Conservation (phyloP, 257 asterid genomes). For the Petrea volubilis region DNA sequence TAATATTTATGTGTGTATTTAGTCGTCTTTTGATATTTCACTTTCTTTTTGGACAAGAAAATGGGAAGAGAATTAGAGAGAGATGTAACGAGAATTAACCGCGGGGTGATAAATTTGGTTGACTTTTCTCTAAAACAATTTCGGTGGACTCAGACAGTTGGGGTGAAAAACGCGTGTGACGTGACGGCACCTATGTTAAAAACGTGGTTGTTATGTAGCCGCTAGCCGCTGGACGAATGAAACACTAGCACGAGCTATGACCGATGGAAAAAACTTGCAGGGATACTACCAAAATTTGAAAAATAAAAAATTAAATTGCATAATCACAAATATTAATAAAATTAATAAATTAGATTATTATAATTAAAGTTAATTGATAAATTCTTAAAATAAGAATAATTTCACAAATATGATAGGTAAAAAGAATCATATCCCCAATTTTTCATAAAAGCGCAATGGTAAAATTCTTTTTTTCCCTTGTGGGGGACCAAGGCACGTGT, state of each 20-base stretch:
- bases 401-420: too few species aligned
- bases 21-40: background rate
- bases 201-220: background rate
- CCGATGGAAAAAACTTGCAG: too few species aligned
- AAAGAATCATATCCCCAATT: too few species aligned
- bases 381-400: too few species aligned
- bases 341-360: too few species aligned
- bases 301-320: too few species aligned
- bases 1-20: background rate
- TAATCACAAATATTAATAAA: too few species aligned
- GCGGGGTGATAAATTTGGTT: conserved; percentile 12
- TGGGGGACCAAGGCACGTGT: too few species aligned
- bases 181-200: background rate
- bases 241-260: background rate
- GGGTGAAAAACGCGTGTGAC: background rate
- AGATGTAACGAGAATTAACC: conserved; percentile 31
- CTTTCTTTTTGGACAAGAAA: conserved; percentile 76
- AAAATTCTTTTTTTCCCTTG: too few species aligned
- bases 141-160: background rate
- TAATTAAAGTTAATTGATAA: too few species aligned
- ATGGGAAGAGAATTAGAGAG: conserved; percentile 22
- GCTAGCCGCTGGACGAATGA: background rate
- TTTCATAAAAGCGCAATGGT: too few species aligned
- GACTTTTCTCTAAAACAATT: background rate
- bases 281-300: too few species aligned